Base-by-base conservation (phyloP, 306 rosid species). In the Fagus crenata region DNA sequence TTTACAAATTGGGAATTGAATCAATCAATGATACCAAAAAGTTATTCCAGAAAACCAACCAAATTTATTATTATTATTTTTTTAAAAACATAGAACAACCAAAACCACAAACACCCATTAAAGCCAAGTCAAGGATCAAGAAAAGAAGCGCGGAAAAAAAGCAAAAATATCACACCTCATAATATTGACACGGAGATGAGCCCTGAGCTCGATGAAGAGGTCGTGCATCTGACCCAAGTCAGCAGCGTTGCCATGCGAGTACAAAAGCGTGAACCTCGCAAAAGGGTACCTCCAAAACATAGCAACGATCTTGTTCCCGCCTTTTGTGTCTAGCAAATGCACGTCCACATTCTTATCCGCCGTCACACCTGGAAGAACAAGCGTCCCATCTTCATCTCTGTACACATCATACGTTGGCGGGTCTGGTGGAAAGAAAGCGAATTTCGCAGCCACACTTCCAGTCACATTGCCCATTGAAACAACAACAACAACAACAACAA, bases 241-340 rank as follows among this genome's bases (percentile, higher is more conserved):
- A 68, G 99, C 99, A 32, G 99, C 99, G 84, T 95, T 96, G 3
- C 99, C 99, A 71, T 96, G 99, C 51, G 99, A 96, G 87, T 96
- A 96, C 69, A 96, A 76, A 60, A 96, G 73, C 13, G 99, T 96
- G 82, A 91, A 89, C 83, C 98, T 81, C 0, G 98, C 91, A 77
- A 78, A 86, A 60, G 99, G 99, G 77, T 92, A 90, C 80, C 54
- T 89, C 99, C 99, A 96, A 18, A 96, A 89, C 65, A 91, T 91
- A 28, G 99, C 98, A 2, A 92, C 98, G 60, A 96, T 65, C 60
- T 85, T 87, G 81, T 88, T 96, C 4, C 99, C 98, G 2, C 72
- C 89, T 67, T 87, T 93, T 0, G 99, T 96, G 7, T 89, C 87
- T 0, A 92, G 77, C 81, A 88, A 51, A 77, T 87, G 97, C 51